phyloP scores from a whole-genome alignment of 2,329 filamentous ascomycete genomes.

The Westerdykella sp. region DNA sequence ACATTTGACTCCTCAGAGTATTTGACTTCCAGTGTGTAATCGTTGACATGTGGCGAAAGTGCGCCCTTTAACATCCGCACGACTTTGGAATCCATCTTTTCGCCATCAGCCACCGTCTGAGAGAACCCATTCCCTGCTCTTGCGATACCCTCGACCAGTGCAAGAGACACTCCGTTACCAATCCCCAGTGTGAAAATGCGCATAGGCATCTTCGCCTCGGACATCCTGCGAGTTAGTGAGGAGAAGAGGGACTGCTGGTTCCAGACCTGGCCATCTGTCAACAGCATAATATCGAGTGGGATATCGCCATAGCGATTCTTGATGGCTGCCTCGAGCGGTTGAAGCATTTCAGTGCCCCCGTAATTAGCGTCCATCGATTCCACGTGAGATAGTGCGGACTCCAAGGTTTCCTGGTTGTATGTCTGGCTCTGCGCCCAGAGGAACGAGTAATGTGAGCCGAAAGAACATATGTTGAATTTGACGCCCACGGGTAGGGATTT shows the following conservation, averaged over 20 bases:
- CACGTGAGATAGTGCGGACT: conserved; percentile 41
- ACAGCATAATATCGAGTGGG: conserved; percentile 49
- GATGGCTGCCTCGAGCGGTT: conserved; percentile 44
- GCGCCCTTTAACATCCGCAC: conserved; percentile 69
- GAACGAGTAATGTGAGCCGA: conserved; percentile 47
- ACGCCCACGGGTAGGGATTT: conserved; percentile 59
- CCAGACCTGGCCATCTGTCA: conserved; percentile 54
- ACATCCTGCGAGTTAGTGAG: conserved; percentile 43
- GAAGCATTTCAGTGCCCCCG: conserved; percentile 51
- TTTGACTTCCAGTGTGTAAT: conserved; percentile 59
- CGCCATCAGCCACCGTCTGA: conserved; percentile 56
- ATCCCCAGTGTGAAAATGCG: conserved; percentile 55
- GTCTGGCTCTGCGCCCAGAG: conserved; percentile 45
- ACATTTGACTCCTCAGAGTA: conserved; percentile 39
- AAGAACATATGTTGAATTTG: conserved; percentile 66
- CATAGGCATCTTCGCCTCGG: conserved; percentile 39
- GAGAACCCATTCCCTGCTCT: conserved; percentile 53
- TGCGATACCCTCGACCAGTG: conserved; percentile 55
- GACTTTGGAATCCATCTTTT: conserved; percentile 63
- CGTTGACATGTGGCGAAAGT: conserved; percentile 57
- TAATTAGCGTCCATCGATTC: conserved; percentile 41
- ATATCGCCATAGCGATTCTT: conserved; percentile 42
- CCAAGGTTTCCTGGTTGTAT: conserved; percentile 43
- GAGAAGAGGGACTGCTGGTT: conserved; percentile 44
- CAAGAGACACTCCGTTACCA: conserved; percentile 49